Percentiles rank a stretch among this genome's conserved stretches.
Conservation (phyloP, 1,139 yeast genomes). For the Spencermartinsiella ligniputridi region DNA sequence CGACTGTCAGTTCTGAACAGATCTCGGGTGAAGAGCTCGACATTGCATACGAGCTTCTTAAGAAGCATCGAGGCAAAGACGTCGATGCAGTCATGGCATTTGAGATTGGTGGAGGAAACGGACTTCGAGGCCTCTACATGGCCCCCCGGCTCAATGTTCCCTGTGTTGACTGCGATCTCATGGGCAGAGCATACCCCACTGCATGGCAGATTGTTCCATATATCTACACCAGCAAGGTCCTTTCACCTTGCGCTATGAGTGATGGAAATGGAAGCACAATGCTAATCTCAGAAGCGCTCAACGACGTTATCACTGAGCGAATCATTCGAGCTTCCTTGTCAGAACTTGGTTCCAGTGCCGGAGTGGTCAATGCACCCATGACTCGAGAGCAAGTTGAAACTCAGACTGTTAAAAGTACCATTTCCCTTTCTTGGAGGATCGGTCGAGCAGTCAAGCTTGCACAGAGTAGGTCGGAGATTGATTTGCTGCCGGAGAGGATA, state of each 20-base stretch:
- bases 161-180: slow-evolving; percentile 41
- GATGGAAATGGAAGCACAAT: slow-evolving; percentile 45
- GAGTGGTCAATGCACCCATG: slow-evolving; percentile 39
- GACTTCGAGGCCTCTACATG: slow-evolving; percentile 37
- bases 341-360: slow-evolving; percentile 40
- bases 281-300: slow-evolving; percentile 36
- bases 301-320: slow-evolving; percentile 37
- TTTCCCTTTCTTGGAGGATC: slow-evolving; percentile 46
- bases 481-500: slow-evolving; percentile 36
- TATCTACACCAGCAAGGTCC: slow-evolving; percentile 28
- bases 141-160: slow-evolving; percentile 30
- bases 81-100: slow-evolving; percentile 33
- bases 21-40: slow-evolving; percentile 38
- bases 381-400: slow-evolving; percentile 23
- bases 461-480: slow-evolving; percentile 35
- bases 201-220: slow-evolving; percentile 40
- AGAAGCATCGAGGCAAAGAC: slow-evolving; percentile 25
- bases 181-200: slow-evolving; percentile 48
- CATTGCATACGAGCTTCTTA: slow-evolving; percentile 34
- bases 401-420: slow-evolving; percentile 22
- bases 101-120: slow-evolving; percentile 47
- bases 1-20: slow-evolving; percentile 44
- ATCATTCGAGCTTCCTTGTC: slow-evolving; percentile 41
- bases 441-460: slow-evolving; percentile 43
- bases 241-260: slow-evolving; percentile 38